Base-by-base conservation (phyloP, 306 rosid genomes). In the Rosa chinensis region DNA sequence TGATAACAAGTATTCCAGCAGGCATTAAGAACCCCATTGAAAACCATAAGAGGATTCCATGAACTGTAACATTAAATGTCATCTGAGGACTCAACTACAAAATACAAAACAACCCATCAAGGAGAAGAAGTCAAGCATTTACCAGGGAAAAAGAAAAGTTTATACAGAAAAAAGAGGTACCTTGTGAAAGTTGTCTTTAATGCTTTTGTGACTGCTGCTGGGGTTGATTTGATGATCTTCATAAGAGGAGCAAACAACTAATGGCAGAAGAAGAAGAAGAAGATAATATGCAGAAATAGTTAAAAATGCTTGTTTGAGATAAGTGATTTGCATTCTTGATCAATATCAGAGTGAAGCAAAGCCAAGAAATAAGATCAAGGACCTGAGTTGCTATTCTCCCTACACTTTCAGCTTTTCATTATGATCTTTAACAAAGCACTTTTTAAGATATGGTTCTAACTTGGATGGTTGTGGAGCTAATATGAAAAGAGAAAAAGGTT, bases 11-110 rank as follows among this genome's bases (percentile, higher is more conserved):
- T 82, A 95, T 91, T 18, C 97, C 99, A 76, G 82, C 61, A 77
- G 99, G 99, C 94, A 95, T 80, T 23, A 95, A 79, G 53, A 95
- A 81, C 43, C 99, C 98, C 63, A 91, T 78, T 70, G 99, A 95
- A 81, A 84, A 85, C 99, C 99, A 95, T n/a, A 89, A 79, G 56
- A 95, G 93, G 50, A 92, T 37, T 73, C 97, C 99, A 87, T 92
- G 99, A 74, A 92, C 11, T 83, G 86, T 76, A 48, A 95, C 89
- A 76, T 91, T 96, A 37, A 83, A 81, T 80, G 79, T 79, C 82
- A 85, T 87, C 77, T 78, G 88, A 78, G 85, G 78, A 81, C 91
- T 92, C 71, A 84, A 66, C 99, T 92, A 88, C 84, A 68, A 75
- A 35, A 37, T 28, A 37, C 25, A 37, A 37, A 37, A 52, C 28